These are phyloP conservation scores for Aspergillus thermomutatus DNA, from an alignment of 2,329 filamentous ascomycete genomes.

Conservation along the genomic window DNA sequence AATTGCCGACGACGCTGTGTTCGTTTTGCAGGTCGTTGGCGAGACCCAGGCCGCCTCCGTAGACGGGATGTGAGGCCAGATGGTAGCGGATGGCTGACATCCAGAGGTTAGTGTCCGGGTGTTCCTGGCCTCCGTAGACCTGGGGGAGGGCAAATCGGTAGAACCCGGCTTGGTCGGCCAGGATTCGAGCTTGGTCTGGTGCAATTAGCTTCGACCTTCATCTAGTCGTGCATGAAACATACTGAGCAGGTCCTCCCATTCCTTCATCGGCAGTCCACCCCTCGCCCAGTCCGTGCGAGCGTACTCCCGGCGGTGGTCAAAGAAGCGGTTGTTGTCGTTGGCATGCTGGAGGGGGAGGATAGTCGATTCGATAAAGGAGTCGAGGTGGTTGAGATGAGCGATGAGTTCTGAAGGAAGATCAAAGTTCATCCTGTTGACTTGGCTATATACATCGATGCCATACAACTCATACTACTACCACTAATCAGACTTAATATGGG, in stretches of 20 bases:
- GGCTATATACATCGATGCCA: neutral
- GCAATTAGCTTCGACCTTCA: neutral
- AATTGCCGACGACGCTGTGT: constrained; percentile 61
- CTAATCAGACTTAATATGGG: neutral
- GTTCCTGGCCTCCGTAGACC: constrained; percentile 50
- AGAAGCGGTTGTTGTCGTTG: constrained; percentile 62
- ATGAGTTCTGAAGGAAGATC: constrained; percentile 52
- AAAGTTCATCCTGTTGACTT: constrained; percentile 48
- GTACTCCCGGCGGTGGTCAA: constrained; percentile 62
- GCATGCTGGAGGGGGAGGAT: constrained; percentile 44
- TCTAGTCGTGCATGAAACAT: neutral
- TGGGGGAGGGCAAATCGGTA: constrained; percentile 57
- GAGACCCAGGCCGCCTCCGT: constrained; percentile 50
- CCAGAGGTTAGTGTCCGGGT: constrained; percentile 53
- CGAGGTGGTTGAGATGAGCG: constrained; percentile 49
- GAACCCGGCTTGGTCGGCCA: constrained; percentile 60
- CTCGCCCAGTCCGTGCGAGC: constrained; percentile 60
- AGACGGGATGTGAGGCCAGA: constrained; percentile 49
- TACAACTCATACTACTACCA: neutral
- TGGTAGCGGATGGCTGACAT: constrained; percentile 63
- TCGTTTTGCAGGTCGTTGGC: constrained; percentile 65
- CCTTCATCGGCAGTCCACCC: constrained; percentile 53
- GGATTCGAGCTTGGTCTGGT: constrained; percentile 41
- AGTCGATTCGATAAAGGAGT: constrained; percentile 54
- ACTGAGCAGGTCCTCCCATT: constrained; percentile 57